These are phyloP conservation scores for Aspergillus carlsbadensis DNA, from an alignment of 495 filamentous ascomycete genomes.

Conservation along the genomic window DNA sequence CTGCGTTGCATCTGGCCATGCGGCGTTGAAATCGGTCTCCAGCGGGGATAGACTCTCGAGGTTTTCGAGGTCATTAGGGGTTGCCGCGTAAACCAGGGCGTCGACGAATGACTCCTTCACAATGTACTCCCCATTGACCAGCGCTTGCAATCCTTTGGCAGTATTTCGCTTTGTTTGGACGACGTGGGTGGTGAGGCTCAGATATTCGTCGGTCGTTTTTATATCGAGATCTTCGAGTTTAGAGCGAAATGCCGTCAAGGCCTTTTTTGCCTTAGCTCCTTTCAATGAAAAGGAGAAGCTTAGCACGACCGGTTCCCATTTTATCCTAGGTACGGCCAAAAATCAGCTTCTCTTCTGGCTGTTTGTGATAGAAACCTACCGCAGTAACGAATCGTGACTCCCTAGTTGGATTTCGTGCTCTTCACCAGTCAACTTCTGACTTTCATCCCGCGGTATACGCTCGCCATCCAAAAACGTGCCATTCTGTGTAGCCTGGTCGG, in stretches of 20 bases:
- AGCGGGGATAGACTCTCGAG: slow-evolving; percentile 58
- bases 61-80: slow-evolving; percentile 51
- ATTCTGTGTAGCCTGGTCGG: slow-evolving; percentile 71
- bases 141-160: slow-evolving; percentile 79
- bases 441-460: slow-evolving; percentile 55
- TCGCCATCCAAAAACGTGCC: slow-evolving; percentile 77
- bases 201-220: slow-evolving; percentile 74
- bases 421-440: slow-evolving; percentile 48
- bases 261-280: slow-evolving; percentile 67
- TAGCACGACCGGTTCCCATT: slow-evolving; percentile 78
- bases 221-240: slow-evolving; percentile 80
- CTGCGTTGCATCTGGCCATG: slow-evolving; percentile 73
- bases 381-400: slow-evolving; percentile 53
- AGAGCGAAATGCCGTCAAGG: slow-evolving; percentile 56
- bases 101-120: slow-evolving; percentile 76
- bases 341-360: slow-evolving; percentile 2
- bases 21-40: slow-evolving; percentile 78
- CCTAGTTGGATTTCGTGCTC: slow-evolving; percentile 69
- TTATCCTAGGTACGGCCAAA: slow-evolving; percentile 50
- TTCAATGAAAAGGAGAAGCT: slow-evolving; percentile 81
- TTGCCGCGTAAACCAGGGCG: slow-evolving; percentile 67
- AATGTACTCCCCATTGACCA: slow-evolving; percentile 79
- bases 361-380: slow-evolving; percentile 29
- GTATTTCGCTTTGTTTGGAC: slow-evolving; percentile 89
- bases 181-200: slow-evolving; percentile 78